Evolutionary conservation across 129 eudicot genomes (phyloP).

Genomic region (Ambrosia trifida): DNA sequence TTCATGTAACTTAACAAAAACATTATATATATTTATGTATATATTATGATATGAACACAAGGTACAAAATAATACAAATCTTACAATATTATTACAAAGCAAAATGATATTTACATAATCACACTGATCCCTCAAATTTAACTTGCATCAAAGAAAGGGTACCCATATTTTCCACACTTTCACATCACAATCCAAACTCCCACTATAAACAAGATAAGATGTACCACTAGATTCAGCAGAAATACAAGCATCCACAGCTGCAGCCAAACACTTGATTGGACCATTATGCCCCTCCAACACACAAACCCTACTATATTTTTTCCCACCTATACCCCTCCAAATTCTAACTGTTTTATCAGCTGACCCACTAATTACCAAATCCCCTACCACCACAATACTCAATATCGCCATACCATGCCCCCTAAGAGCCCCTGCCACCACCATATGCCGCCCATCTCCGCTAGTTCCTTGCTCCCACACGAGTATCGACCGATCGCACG

Average conservation of each 20-base stretch:
- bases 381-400: conserved; percentile 66
- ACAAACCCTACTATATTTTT: conserved; percentile 56
- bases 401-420: conserved; percentile 77
- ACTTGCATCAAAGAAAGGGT: conserved; percentile 41
- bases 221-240: conserved; percentile 22
- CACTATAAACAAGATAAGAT: conserved; percentile 56
- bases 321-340: conserved; percentile 55
- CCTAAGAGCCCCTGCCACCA: conserved; percentile 76
- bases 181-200: conserved; percentile 84
- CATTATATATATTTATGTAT: too few relatives aligned
- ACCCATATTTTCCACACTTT: conserved; percentile 71
- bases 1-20: too few relatives aligned
- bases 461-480: conserved; percentile 64
- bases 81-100: not conserved
- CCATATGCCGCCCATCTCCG: conserved; percentile 46
- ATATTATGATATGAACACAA: too few relatives aligned
- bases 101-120: conserved; percentile 18
- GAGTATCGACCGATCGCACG: conserved; percentile 76
- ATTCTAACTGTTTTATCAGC: conserved; percentile 78
- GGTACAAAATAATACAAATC: not conserved
- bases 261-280: conserved; percentile 77
- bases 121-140: not conserved
- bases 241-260: conserved; percentile 42
- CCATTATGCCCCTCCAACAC: conserved; percentile 81
- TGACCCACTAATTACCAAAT: conserved; percentile 80